A percentile compares a stretch with the other conserved stretches of the same genome.
These are phyloP conservation scores for Pulicaria dysenterica DNA, from an alignment of 129 eudicot species.

Conservation along the genomic window DNA sequence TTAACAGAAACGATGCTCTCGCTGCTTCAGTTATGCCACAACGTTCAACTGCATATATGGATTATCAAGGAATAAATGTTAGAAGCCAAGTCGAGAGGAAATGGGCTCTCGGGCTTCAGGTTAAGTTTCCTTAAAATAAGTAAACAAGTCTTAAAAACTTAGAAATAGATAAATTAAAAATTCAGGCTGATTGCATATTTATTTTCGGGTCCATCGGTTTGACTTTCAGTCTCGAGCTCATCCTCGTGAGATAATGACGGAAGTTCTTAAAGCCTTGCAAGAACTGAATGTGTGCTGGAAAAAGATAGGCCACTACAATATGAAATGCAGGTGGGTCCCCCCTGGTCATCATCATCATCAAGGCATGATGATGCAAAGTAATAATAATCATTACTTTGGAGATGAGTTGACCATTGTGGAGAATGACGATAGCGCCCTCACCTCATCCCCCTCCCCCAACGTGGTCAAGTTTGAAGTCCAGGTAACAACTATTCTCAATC, in stretches of 20 bases:
- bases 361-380: slow-evolving; percentile 41
- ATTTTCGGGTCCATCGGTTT: not conserved
- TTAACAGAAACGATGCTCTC: slow-evolving; percentile 51
- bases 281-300: slow-evolving; percentile 96
- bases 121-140: slow-evolving; percentile 20
- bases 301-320: slow-evolving; percentile 93
- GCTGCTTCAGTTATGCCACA: slow-evolving; percentile 55
- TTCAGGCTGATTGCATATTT: not conserved
- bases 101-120: slow-evolving; percentile 99
- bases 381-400: slow-evolving; percentile 59
- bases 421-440: slow-evolving; percentile 48
- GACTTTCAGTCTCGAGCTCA: slow-evolving; percentile 80
- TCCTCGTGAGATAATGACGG: slow-evolving; percentile 96
- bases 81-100: slow-evolving; percentile 78
- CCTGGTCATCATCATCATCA: slow-evolving; percentile 38
- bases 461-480: slow-evolving; percentile 97
- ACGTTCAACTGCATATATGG: slow-evolving; percentile 60
- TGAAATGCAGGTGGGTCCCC: slow-evolving; percentile 94
- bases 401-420: slow-evolving; percentile 78
- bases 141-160: not conserved
- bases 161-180: not conserved
- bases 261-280: slow-evolving; percentile 94
- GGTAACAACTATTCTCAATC: slow-evolving; percentile 40
- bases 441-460: slow-evolving; percentile 48
- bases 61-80: slow-evolving; percentile 66